Conservation (phyloP, 73 alveolate species). For the Symbiodinium pilosum region DNA sequence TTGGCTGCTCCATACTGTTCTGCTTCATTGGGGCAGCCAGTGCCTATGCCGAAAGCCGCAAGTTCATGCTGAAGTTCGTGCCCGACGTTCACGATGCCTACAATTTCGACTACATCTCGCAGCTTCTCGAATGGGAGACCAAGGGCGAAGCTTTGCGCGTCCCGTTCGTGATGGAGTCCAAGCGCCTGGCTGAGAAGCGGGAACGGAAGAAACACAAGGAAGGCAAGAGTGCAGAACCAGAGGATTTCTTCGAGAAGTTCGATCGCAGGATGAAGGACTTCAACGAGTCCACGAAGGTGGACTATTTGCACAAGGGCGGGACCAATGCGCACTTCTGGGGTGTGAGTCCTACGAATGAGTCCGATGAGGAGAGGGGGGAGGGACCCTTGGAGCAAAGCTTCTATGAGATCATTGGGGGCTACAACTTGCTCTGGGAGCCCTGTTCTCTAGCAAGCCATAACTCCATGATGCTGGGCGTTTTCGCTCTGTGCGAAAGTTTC, state of each 20-base stretch:
- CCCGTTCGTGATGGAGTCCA: not conserved
- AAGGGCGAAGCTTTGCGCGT: not conserved
- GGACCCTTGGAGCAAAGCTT: not conserved
- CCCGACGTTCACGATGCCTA: constrained; percentile 24
- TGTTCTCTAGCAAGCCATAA: not conserved
- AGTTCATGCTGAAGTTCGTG: constrained; percentile 27
- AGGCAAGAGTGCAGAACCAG: not conserved
- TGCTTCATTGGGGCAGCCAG: constrained; percentile 3
- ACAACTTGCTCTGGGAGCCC: constrained; percentile 19
- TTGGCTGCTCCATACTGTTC: constrained; percentile 39
- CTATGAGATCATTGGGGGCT: not conserved
- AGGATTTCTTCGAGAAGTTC: not conserved
- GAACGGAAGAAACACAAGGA: not conserved
- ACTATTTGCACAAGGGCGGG: not conserved
- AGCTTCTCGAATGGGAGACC: constrained; percentile 36
- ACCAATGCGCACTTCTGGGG: constrained; percentile 9
- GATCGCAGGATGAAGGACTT: not conserved
- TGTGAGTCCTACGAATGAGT: not conserved
- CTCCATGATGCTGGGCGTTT: not conserved
- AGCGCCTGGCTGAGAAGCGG: not conserved
- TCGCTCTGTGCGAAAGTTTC: not conserved
- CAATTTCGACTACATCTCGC: constrained; percentile 59
- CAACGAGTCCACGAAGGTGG: not conserved
- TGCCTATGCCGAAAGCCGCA: constrained; percentile 52
- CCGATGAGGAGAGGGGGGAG: not conserved